Percentiles rank a stretch among this genome's conserved stretches.
phyloP scores from a whole-genome alignment of 2,329 filamentous ascomycete genomes.

The Zarea fungicola region DNA sequence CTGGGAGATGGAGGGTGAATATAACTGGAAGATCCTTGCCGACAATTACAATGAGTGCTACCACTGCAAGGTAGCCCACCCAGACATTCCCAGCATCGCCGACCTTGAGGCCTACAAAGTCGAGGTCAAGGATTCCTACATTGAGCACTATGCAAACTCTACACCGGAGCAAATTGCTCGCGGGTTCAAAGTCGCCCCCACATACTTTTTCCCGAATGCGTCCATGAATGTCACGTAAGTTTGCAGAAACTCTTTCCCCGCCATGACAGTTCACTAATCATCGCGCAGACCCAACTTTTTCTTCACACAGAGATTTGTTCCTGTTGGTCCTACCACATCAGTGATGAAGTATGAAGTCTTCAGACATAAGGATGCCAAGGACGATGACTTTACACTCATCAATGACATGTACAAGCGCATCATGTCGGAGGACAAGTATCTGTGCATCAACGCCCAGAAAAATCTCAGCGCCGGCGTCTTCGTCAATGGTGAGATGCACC shows the following conservation, averaged over 20 bases:
- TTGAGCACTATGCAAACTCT: slow-evolving; percentile 45
- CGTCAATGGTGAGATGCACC: slow-evolving; percentile 58
- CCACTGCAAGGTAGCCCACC: slow-evolving; percentile 55
- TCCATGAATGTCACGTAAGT: slow-evolving; percentile 46
- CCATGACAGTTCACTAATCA: slow-evolving; percentile 13
- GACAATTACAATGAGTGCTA: slow-evolving; percentile 66
- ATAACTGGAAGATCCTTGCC: slow-evolving; percentile 56
- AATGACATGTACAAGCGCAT: slow-evolving; percentile 57
- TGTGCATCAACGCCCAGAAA: slow-evolving; percentile 54
- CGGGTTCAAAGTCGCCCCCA: slow-evolving; percentile 41
- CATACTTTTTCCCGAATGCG: slow-evolving; percentile 47
- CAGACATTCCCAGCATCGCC: slow-evolving; percentile 51
- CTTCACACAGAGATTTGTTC: slow-evolving; percentile 59
- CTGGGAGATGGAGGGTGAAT: slow-evolving; percentile 52
- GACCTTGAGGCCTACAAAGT: slow-evolving; percentile 52
- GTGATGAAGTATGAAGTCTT: slow-evolving; percentile 60
- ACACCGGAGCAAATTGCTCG: slow-evolving; percentile 42
- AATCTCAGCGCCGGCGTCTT: slow-evolving; percentile 59
- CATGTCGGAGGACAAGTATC: slow-evolving; percentile 59
- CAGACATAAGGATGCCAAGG: slow-evolving; percentile 54
- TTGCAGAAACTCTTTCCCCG: too few relatives aligned
- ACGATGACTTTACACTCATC: slow-evolving; percentile 53
- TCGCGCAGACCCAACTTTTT: slow-evolving; percentile 55
- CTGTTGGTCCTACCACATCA: slow-evolving; percentile 43
- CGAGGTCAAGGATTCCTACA: slow-evolving; percentile 41